Percentiles rank a stretch among this genome's conserved stretches.
phyloP scores from a whole-genome alignment of 2,329 filamentous ascomycete species.

The Aspergillus aculeatus region DNA sequence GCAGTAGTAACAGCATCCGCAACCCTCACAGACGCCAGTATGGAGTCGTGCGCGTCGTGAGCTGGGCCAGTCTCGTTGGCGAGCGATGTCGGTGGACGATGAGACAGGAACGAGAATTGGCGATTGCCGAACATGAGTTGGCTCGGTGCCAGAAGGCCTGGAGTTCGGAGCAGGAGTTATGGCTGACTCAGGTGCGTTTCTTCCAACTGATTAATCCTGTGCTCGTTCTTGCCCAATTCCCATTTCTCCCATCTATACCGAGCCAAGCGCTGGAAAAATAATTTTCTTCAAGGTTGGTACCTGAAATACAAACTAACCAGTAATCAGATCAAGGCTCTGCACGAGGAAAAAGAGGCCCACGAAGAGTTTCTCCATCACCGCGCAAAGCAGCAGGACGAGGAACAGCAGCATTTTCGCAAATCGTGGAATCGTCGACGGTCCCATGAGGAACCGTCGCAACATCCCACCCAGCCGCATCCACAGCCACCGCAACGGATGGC shows the following conservation, averaged over 20 bases:
- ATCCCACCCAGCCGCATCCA: background rate
- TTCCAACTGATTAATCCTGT: background rate
- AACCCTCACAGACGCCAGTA: constrained; percentile 10
- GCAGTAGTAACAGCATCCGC: constrained; percentile 6
- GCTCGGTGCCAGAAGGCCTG: constrained; percentile 37
- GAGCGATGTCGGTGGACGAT: constrained; percentile 28
- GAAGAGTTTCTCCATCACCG: constrained; percentile 31
- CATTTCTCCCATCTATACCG: background rate
- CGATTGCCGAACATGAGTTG: constrained; percentile 28
- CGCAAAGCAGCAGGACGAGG: constrained; percentile 33
- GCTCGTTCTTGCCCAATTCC: background rate
- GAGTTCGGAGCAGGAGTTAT: constrained; percentile 38
- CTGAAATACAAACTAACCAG: background rate
- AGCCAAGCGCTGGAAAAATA: background rate
- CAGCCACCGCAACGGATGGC: background rate
- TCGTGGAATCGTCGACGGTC: constrained; percentile 31
- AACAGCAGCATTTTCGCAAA: constrained; percentile 36
- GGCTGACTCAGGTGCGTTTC: constrained; percentile 34
- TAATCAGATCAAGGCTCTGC: constrained; percentile 30
- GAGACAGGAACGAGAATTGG: constrained; percentile 30
- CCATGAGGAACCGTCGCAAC: constrained; percentile 11
- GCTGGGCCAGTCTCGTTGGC: constrained; percentile 33
- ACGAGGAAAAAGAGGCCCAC: constrained; percentile 36
- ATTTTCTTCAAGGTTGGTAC: background rate
- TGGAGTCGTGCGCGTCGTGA: constrained; percentile 26